Percentiles rank a stretch among this genome's conserved stretches.
Conservation (phyloP, 371 early-diverging fungal species). For the Massospora cicadina region DNA sequence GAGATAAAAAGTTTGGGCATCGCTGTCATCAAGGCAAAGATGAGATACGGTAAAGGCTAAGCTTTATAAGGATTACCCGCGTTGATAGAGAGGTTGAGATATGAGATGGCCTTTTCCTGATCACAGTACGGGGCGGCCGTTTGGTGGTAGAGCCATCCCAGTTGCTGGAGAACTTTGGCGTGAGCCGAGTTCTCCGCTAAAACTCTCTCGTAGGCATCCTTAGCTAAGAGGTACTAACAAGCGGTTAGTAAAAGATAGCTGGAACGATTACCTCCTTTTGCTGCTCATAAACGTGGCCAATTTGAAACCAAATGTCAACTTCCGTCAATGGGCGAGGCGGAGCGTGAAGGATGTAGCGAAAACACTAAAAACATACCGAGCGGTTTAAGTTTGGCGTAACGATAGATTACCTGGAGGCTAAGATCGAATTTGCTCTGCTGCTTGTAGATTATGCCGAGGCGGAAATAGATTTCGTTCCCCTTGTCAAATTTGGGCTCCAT, state of each 20-base stretch:
- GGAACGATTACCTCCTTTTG: conserved; percentile 54
- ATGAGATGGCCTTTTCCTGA: conserved; percentile 66
- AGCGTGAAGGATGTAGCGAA: conserved; percentile 70
- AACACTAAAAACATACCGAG: conserved; percentile 37
- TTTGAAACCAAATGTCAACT: conserved; percentile 93
- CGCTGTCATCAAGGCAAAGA: conserved; percentile 40
- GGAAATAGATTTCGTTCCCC: conserved; percentile 91
- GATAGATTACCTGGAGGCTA: conserved; percentile 48
- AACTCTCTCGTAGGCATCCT: conserved; percentile 85
- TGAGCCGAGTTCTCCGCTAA: conserved; percentile 77
- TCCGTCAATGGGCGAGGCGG: conserved; percentile 92
- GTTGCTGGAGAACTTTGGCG: conserved; percentile 88
- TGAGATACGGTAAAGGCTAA: not conserved
- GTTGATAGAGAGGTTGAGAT: conserved; percentile 66
- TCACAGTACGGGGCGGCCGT: conserved; percentile 57
- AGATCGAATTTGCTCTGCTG: conserved; percentile 78
- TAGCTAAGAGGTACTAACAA: conserved; percentile 50
- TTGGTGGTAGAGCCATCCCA: conserved; percentile 91
- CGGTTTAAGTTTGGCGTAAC: not conserved
- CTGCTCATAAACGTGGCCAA: conserved; percentile 91
- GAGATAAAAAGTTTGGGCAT: conserved; percentile 89
- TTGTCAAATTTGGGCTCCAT: conserved; percentile 86
- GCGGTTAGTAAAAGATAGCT: not conserved
- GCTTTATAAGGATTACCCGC: conserved; percentile 22
- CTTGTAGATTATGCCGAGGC: conserved; percentile 94